A percentile compares a stretch with the other conserved stretches of the same genome.
Conservation (phyloP, 2,329 filamentous ascomycete genomes). For the Pseudogymnoascus sp. region DNA sequence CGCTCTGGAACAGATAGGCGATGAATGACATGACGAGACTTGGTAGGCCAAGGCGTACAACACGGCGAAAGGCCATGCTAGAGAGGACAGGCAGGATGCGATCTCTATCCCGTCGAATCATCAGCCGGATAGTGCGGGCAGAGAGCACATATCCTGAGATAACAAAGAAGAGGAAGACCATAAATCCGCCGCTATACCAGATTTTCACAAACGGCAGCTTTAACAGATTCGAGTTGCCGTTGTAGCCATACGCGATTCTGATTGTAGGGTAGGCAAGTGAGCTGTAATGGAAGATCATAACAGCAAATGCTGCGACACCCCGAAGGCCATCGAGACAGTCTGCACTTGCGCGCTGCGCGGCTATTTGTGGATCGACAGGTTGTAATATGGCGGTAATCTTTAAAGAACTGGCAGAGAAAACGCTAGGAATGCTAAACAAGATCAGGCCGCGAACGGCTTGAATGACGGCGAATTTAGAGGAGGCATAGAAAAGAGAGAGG, state of each 20-base stretch:
- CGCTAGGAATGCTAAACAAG: background rate
- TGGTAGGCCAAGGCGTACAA: slow-evolving; percentile 40
- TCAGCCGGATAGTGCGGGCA: slow-evolving; percentile 36
- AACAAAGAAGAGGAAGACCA: slow-evolving; percentile 46
- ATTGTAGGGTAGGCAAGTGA: background rate
- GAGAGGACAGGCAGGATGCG: slow-evolving; percentile 35
- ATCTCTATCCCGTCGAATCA: slow-evolving; percentile 33
- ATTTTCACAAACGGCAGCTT: slow-evolving; percentile 38
- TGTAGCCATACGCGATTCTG: slow-evolving; percentile 23
- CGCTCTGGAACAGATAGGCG: slow-evolving; percentile 10
- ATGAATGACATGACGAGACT: slow-evolving; percentile 37
- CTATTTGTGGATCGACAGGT: slow-evolving; percentile 1
- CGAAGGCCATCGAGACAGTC: background rate
- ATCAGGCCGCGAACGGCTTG: background rate
- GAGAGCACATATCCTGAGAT: slow-evolving; percentile 44
- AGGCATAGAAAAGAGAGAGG: background rate
- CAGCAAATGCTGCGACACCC: background rate
- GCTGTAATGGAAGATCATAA: slow-evolving; percentile 1
- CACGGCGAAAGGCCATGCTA: slow-evolving; percentile 41
- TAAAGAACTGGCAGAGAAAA: background rate
- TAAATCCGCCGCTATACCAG: slow-evolving; percentile 37
- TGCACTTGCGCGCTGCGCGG: background rate
- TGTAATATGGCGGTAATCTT: background rate
- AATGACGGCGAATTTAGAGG: background rate
- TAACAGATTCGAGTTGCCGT: slow-evolving; percentile 30